Base-by-base conservation (phyloP, 2,329 filamentous ascomycete species). In the Talaromyces sp. region DNA sequence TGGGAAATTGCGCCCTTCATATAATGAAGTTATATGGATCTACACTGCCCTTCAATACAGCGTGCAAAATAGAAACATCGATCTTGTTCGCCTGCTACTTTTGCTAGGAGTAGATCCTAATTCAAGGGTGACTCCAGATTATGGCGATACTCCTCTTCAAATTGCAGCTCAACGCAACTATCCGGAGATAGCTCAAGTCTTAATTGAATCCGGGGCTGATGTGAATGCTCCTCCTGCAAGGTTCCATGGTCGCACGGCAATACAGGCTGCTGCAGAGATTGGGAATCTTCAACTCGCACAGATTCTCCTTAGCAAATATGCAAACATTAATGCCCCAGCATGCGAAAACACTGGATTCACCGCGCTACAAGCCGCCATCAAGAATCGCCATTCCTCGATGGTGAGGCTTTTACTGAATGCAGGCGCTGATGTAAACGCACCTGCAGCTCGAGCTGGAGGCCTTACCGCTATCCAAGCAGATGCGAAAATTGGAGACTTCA, bases 11-110 rank as follows among this genome's bases (percentile, higher is more conserved):
- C 31, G 1, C 9, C 3, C 19, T 38, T 46, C 31, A 4, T 14
- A n/a, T 24, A 24, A 9, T 27, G 35, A 24, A 4, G 9, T 8
- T 2, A 29, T 7, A 2, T 32, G 31, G 29, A 56, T 46, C 9
- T 29, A n/a, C 31, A 60, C 58, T 19, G 58, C 58, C 19, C 35
- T 60, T 19, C 58, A 60, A 21, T 35, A 26, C 53, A 17, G 53
- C 27, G 8, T 54, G 21, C 17, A 46, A 52, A 46, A 60, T 17
- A n/a, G 52, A 54, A 54, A 54, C 29, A 14, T 38, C 9, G 17
- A 5, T 21, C n/a, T 54, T 54, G 52, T 54, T 38, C n/a, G 19
- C 29, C 3, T 12, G 31, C 52, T 54, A 24, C 31, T 54, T 17
- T 54, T 8, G 8, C 2, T 11, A 0, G 8, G n/a, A 24, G 52